Evolutionary conservation across 495 filamentous ascomycete genomes (phyloP).

Genomic region (Friedmanniomyces endolithicus): DNA sequence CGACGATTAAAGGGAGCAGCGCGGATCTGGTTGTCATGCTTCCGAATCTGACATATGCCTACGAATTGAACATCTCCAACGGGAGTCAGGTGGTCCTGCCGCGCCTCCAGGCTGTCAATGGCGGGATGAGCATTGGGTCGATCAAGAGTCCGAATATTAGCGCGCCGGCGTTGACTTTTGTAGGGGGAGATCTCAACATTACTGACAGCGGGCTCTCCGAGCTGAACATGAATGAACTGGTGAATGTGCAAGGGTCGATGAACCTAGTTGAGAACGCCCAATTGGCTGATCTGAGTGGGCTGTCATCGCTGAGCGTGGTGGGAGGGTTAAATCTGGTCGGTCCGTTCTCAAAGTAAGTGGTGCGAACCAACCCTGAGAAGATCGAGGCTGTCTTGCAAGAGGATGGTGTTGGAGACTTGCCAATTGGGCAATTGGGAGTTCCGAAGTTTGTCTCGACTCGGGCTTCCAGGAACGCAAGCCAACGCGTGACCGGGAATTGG

Average conservation of each 20-base stretch:
- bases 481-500: too few species aligned
- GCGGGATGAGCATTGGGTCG: background rate
- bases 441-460: too few species aligned
- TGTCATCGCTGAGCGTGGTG: background rate
- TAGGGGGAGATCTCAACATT: background rate
- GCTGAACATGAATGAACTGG: background rate
- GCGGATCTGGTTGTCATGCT: background rate
- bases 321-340: background rate
- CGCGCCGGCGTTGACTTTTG: background rate
- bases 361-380: too few species aligned
- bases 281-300: background rate
- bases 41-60: background rate
- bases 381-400: too few species aligned
- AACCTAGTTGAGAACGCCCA: background rate
- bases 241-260: background rate
- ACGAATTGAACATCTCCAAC: background rate
- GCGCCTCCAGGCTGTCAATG: background rate
- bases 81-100: background rate
- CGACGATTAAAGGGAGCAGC: background rate
- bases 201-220: background rate
- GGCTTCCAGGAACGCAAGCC: too few species aligned
- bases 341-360: background rate
- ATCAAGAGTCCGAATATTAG: background rate
- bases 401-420: too few species aligned
- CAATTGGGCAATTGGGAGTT: too few species aligned